A percentile compares a stretch with the other conserved stretches of the same genome.
phyloP scores from a whole-genome alignment of 1,139 yeast species.

The Taphrina pruni region DNA sequence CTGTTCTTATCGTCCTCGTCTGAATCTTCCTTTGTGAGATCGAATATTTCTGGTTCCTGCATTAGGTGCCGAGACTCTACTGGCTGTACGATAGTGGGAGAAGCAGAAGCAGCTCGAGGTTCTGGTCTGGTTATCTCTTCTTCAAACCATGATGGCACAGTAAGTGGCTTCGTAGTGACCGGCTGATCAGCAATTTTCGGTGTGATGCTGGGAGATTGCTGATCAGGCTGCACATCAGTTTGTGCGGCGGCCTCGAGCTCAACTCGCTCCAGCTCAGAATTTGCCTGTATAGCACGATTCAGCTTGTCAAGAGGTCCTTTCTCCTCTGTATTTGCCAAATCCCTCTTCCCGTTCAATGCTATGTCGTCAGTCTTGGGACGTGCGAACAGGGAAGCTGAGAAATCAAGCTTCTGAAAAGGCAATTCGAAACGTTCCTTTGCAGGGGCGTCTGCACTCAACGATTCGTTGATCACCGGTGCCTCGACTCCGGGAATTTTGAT shows the following conservation, averaged over 20 bases:
- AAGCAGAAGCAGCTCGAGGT: slow-evolving; percentile 12
- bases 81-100: not conserved
- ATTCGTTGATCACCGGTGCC: not conserved
- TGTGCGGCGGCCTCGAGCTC: not conserved
- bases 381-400: slow-evolving; percentile 7
- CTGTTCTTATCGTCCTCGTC: slow-evolving; percentile 45
- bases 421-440: not conserved
- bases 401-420: slow-evolving; percentile 20
- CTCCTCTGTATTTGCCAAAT: not conserved
- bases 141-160: slow-evolving; percentile 28
- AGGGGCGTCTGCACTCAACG: not conserved
- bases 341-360: not conserved
- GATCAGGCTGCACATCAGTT: slow-evolving; percentile 4
- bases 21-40: slow-evolving; percentile 5
- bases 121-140: slow-evolving; percentile 16
- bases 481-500: not conserved
- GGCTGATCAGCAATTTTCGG: not conserved
- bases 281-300: slow-evolving; percentile 14
- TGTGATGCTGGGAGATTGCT: not conserved
- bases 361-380: not conserved
- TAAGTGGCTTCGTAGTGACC: not conserved
- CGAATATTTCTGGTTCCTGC: not conserved
- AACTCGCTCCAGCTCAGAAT: slow-evolving; percentile 15
- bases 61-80: not conserved
- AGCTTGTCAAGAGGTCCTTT: slow-evolving; percentile 9